These are phyloP conservation scores for Fusarium anguioides DNA, from an alignment of 2,329 filamentous ascomycete species.

Conservation along the genomic window DNA sequence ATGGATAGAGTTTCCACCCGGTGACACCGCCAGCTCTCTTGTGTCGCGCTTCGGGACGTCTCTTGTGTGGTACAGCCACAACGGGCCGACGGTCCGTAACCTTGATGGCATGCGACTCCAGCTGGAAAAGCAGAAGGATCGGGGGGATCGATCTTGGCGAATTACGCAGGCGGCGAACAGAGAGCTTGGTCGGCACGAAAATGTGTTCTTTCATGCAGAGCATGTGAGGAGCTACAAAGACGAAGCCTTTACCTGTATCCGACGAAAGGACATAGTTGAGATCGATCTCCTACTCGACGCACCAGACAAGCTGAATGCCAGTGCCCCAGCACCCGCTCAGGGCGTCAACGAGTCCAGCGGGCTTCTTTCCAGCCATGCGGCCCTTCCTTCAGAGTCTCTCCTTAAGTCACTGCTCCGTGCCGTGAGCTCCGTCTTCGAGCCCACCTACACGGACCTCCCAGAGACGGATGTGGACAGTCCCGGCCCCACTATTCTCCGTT, in stretches of 20 bases:
- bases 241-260: conserved; percentile 83
- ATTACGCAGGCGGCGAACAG: conserved; percentile 86
- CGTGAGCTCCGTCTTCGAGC: conserved; percentile 58
- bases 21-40: conserved; percentile 51
- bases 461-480: conserved; percentile 45
- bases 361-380: conserved; percentile 11
- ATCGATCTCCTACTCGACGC: conserved; percentile 68
- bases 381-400: conserved; percentile 53
- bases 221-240: conserved; percentile 82
- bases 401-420: conserved; percentile 60
- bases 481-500: conserved; percentile 59
- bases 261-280: conserved; percentile 79
- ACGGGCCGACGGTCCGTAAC: conserved; percentile 60
- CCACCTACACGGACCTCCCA: conserved; percentile 47
- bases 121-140: conserved; percentile 71
- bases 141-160: conserved; percentile 66
- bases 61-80: conserved; percentile 50
- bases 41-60: conserved; percentile 49
- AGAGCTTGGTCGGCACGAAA: conserved; percentile 86
- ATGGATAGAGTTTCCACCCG: conserved; percentile 70
- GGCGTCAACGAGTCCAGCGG: conserved; percentile 31
- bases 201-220: conserved; percentile 81
- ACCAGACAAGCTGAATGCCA: conserved; percentile 43
- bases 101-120: conserved; percentile 71
- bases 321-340: conserved; percentile 30